These are phyloP conservation scores for Colletotrichum gloeosporioides DNA, from an alignment of 2,329 filamentous ascomycete genomes.

Conservation along the genomic window DNA sequence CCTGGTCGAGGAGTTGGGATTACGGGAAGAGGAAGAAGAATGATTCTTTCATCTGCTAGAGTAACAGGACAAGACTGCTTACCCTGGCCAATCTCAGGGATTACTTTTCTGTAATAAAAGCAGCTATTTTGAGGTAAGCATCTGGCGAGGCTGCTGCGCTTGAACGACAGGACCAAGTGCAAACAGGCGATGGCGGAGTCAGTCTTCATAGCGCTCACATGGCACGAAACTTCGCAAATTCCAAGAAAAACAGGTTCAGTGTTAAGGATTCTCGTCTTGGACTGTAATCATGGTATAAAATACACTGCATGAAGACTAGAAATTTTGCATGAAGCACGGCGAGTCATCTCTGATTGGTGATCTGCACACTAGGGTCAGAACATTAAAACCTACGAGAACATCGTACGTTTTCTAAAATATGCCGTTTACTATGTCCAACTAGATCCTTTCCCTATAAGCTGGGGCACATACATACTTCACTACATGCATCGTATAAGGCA, in stretches of 20 bases:
- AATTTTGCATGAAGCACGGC: neutral
- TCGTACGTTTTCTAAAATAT: neutral
- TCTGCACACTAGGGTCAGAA: accelerated
- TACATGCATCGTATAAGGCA: neutral
- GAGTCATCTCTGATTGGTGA: accelerated
- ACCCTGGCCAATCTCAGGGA: neutral
- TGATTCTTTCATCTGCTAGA: neutral
- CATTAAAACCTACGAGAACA: accelerated
- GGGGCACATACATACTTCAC: neutral
- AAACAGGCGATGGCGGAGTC: neutral
- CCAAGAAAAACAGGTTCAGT: accelerated
- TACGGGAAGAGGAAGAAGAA: neutral
- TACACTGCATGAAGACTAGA: accelerated
- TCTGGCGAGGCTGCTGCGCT: no score
- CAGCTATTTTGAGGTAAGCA: neutral
- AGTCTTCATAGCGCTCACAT: neutral
- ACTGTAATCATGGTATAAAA: neutral
- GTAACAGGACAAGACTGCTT: neutral
- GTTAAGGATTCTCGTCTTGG: accelerated
- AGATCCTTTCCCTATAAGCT: no score
- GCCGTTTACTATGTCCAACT: no score
- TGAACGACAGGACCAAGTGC: neutral
- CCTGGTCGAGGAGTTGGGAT: neutral
- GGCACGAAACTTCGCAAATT: neutral
- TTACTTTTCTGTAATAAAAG: neutral